phyloP scores from a whole-genome alignment of 805 yeast genomes.

The Candida schatavii region DNA sequence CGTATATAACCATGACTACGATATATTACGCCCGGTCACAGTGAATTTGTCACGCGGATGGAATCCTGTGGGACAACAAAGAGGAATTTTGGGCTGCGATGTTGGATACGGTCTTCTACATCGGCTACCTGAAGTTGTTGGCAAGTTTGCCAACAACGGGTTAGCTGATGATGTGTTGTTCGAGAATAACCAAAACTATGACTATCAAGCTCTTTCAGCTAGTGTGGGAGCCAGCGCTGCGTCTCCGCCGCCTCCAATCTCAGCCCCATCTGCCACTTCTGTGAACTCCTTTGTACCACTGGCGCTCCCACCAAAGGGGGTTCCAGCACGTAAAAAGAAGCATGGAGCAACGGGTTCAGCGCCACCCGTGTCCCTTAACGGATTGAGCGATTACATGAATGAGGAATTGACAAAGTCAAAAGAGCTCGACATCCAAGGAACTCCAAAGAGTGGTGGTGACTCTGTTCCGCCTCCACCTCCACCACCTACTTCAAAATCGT shows the following conservation, averaged over 20 bases:
- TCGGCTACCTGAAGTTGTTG: slow-evolving; percentile 69
- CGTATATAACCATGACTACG: slow-evolving; percentile 87
- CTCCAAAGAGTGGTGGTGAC: slow-evolving; percentile 1
- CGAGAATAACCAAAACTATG: slow-evolving; percentile 21
- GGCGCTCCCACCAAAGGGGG: slow-evolving; percentile 19
- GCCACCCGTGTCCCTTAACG: slow-evolving; percentile 17
- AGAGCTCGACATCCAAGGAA: slow-evolving; percentile 23
- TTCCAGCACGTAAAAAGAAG: slow-evolving; percentile 27
- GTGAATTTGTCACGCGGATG: slow-evolving; percentile 63
- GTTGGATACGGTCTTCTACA: slow-evolving; percentile 92
- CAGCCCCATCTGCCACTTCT: slow-evolving; percentile 10
- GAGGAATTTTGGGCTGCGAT: slow-evolving; percentile 86
- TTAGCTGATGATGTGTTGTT: slow-evolving; percentile 32
- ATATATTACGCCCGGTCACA: slow-evolving; percentile 80
- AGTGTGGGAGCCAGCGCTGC: slow-evolving; percentile 1
- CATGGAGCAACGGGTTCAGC: slow-evolving; percentile 16
- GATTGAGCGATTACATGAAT: slow-evolving; percentile 39
- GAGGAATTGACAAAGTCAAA: slow-evolving; percentile 43
- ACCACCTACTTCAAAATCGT: slow-evolving; percentile 13
- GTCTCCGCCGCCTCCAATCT: slow-evolving; percentile 4
- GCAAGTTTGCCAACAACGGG: slow-evolving; percentile 42
- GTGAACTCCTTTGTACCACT: slow-evolving; percentile 6
- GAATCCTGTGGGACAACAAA: slow-evolving; percentile 56
- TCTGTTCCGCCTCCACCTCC: slow-evolving; percentile 21
- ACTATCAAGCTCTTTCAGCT: slow-evolving; percentile 12